Percentiles rank a stretch among this genome's conserved stretches.
Evolutionary conservation across 2,329 filamentous ascomycete genomes (phyloP).

Genomic region (Paramyrothecium sp.): DNA sequence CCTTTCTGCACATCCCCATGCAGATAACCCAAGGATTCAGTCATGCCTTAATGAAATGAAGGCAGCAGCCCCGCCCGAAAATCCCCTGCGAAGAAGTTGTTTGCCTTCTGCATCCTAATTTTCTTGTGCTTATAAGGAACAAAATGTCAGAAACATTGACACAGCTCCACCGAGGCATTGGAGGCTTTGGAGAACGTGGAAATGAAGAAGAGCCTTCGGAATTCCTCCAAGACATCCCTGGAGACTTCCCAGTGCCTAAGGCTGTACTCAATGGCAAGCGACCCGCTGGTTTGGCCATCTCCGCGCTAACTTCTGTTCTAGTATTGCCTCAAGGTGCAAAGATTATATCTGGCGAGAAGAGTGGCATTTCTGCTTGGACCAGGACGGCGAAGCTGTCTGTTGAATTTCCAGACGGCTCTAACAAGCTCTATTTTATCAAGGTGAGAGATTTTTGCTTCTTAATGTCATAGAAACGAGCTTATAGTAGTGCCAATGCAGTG

Average conservation of each 20-base stretch:
- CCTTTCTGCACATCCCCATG: too few relatives aligned
- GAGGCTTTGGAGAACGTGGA: too few relatives aligned
- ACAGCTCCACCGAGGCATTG: background rate
- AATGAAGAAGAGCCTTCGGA: background rate
- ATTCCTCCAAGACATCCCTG: background rate
- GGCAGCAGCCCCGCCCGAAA: too few relatives aligned
- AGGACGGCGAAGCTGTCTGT: constrained; percentile 4
- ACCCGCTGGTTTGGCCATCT: background rate
- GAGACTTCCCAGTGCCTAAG: background rate
- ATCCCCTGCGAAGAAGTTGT: too few relatives aligned
- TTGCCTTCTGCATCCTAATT: too few relatives aligned
- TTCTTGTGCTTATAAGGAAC: background rate
- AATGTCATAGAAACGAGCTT: too few relatives aligned
- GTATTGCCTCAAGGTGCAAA: constrained; percentile 3
- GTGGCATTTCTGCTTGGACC: constrained; percentile 6
- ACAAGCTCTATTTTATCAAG: constrained; percentile 8
- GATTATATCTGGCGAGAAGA: background rate
- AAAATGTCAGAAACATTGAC: background rate
- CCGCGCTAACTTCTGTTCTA: background rate
- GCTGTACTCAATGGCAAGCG: background rate
- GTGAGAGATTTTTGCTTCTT: too few relatives aligned
- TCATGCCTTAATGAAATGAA: too few relatives aligned
- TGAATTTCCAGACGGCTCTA: constrained; percentile 1
- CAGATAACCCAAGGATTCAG: too few relatives aligned
- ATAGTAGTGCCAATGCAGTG: background rate